These are phyloP conservation scores for Phytophthora multivora DNA, from an alignment of 352 stramenopile species.

Conservation along the genomic window DNA sequence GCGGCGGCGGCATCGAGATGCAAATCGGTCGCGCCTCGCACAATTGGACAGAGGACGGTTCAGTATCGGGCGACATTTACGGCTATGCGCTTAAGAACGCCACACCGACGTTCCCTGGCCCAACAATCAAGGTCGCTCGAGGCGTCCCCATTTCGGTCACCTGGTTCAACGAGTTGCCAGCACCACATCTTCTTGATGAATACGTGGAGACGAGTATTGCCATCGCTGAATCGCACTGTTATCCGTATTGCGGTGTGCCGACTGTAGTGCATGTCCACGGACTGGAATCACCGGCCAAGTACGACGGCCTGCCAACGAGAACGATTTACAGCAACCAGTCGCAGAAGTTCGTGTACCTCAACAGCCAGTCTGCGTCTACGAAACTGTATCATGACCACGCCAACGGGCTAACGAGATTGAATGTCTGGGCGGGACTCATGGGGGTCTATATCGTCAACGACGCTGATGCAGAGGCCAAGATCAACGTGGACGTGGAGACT, in stretches of 20 bases:
- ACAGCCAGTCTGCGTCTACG: constrained; percentile 71
- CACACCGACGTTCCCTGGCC: constrained; percentile 50
- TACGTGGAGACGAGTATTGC: constrained; percentile 50
- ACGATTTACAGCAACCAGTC: constrained; percentile 78
- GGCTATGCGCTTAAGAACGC: constrained; percentile 47
- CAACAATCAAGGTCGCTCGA: constrained; percentile 54
- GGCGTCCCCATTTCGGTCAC: constrained; percentile 49
- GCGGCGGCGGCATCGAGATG: constrained; percentile 47
- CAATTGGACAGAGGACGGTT: constrained; percentile 57
- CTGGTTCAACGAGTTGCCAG: constrained; percentile 60
- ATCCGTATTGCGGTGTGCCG: constrained; percentile 68
- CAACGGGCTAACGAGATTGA: constrained; percentile 68
- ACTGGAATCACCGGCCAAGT: constrained; percentile 65
- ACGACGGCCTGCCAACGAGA: constrained; percentile 58
- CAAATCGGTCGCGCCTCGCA: constrained; percentile 46
- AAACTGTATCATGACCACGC: constrained; percentile 82
- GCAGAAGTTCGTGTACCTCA: constrained; percentile 55
- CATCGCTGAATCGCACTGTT: constrained; percentile 59
- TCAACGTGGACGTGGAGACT: constrained; percentile 62
- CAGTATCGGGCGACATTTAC: constrained; percentile 43
- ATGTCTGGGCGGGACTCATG: constrained; percentile 65
- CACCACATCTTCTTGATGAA: constrained; percentile 53
- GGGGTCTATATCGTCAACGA: constrained; percentile 70
- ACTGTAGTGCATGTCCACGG: constrained; percentile 67
- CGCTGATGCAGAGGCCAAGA: constrained; percentile 40